phyloP scores from a whole-genome alignment of 2,329 filamentous ascomycete species.

The Daldinia sp. region DNA sequence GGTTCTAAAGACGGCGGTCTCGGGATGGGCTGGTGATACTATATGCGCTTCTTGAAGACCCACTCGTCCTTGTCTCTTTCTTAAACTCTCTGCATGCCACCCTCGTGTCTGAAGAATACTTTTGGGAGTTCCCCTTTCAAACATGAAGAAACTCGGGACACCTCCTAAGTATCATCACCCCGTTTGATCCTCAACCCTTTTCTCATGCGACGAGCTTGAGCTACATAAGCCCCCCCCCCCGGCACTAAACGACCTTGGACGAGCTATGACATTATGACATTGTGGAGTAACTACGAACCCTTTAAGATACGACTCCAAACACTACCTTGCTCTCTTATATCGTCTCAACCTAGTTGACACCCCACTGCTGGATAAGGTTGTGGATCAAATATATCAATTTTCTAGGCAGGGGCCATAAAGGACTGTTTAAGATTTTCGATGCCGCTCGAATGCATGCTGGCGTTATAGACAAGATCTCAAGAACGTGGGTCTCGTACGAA shows the following conservation, averaged over 20 bases:
- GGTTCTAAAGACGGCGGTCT: slow-evolving; percentile 45
- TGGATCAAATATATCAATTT: slow-evolving; percentile 18
- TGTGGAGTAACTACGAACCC: slow-evolving; percentile 28
- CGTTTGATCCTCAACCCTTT: slow-evolving; percentile 50
- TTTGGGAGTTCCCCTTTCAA: slow-evolving; percentile 43
- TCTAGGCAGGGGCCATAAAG: slow-evolving; percentile 17
- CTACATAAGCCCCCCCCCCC: slow-evolving; percentile 19
- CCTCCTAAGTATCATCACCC: slow-evolving; percentile 47
- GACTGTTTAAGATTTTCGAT: slow-evolving; percentile 46
- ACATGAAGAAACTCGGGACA: slow-evolving; percentile 48
- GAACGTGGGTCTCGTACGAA: slow-evolving; percentile 59
- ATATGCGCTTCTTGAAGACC: slow-evolving; percentile 44
- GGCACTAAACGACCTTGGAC: slow-evolving; percentile 21
- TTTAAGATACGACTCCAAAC: slow-evolving; percentile 34
- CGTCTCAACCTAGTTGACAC: slow-evolving; percentile 21
- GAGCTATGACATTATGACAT: slow-evolving; percentile 34
- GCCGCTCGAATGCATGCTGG: slow-evolving; percentile 63
- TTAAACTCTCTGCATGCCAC: slow-evolving; percentile 54
- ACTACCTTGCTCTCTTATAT: slow-evolving; percentile 37
- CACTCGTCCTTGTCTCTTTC: slow-evolving; percentile 50
- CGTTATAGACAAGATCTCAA: slow-evolving; percentile 60
- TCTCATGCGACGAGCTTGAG: slow-evolving; percentile 46
- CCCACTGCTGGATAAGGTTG: slow-evolving; percentile 30
- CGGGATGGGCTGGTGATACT: slow-evolving; percentile 46
- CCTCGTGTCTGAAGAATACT: slow-evolving; percentile 49